Evolutionary conservation across 2,329 filamentous ascomycete species (phyloP).

Genomic region (Capronia epimyces): DNA sequence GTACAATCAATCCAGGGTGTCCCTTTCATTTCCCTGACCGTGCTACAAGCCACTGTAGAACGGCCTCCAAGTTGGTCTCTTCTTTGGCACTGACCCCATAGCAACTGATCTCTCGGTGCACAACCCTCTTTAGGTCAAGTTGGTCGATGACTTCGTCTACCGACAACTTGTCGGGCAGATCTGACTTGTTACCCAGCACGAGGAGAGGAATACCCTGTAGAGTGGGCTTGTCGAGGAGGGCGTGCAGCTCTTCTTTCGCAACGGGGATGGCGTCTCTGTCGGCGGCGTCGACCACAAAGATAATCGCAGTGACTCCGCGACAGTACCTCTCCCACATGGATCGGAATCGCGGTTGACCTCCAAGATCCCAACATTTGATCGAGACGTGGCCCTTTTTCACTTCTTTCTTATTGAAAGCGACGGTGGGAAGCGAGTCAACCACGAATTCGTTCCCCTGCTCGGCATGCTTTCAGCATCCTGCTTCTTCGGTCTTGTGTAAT

Average conservation of each 20-base stretch:
- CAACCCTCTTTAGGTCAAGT: constrained; percentile 82
- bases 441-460: constrained; percentile 93
- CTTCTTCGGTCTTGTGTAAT: constrained; percentile 1
- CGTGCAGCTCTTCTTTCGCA: constrained; percentile 87
- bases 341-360: constrained; percentile 91
- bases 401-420: constrained; percentile 98
- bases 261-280: constrained; percentile 74
- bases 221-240: constrained; percentile 75
- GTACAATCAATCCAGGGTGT: neutral
- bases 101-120: constrained; percentile 90
- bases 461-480: neutral
- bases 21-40: constrained; percentile 64
- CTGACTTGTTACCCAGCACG: constrained; percentile 95
- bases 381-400: constrained; percentile 98
- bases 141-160: constrained; percentile 95
- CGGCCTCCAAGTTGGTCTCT: constrained; percentile 95
- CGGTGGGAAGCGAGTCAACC: constrained; percentile 96
- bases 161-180: constrained; percentile 80
- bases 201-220: constrained; percentile 86
- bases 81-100: constrained; percentile 99
- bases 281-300: constrained; percentile 97
- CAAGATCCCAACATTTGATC: constrained; percentile 97
- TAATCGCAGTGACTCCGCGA: constrained; percentile 92
- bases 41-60: constrained; percentile 93
- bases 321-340: constrained; percentile 99